Base-by-base conservation (phyloP, 352 stramenopile species). In the Pythium diclinum region DNA sequence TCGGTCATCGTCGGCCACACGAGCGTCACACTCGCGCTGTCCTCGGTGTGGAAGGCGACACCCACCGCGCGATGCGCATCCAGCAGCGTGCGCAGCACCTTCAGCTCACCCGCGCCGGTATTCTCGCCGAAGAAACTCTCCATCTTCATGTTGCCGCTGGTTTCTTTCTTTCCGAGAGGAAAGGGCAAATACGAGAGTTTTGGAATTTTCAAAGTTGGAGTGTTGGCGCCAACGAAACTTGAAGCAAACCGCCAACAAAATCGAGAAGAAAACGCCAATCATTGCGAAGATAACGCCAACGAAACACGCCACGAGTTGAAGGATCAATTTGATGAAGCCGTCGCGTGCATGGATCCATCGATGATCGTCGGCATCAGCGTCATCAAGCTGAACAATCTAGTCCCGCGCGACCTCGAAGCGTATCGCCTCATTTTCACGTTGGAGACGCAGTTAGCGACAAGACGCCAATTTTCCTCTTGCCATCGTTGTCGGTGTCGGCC, bases 1-100 rank as follows among this genome's bases (percentile, higher is more conserved):
- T 61, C 56, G 19, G 38, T 21, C 8, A 13, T 17, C 19, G 51
- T 10, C 8, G 60, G 60, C 60, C 60, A 67, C 60, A 67, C 60
- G 28, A 67, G 47, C 51, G 60, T 61, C 32, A 67, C 51, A 32
- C 51, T 67, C 32, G 60, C 48, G 30, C 34, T 48, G 51, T n/a
- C 52, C 28, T 67, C 60, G 28, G 14, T 13, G 9, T 49, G 34
- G 48, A 65, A 65, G 42, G 61, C 47, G 16, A 67, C 53, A n/a
- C 53, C 61, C 16, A 67, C 61, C 30, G 30, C 61, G 11, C 30
- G 17, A 21, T 62, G 61, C n/a, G 11, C 25, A 4, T 44, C 28
- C 14, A 67, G 61, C 47, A 67, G 53, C 34, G 33, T 49, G 53
- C 61, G 53, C 28, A 67, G 61, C 34, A 21, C 23, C 13, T 56